These are phyloP conservation scores for Rugosomyces carneus DNA, from an alignment of 1,284 basidiomycete genomes.

Conservation along the genomic window DNA sequence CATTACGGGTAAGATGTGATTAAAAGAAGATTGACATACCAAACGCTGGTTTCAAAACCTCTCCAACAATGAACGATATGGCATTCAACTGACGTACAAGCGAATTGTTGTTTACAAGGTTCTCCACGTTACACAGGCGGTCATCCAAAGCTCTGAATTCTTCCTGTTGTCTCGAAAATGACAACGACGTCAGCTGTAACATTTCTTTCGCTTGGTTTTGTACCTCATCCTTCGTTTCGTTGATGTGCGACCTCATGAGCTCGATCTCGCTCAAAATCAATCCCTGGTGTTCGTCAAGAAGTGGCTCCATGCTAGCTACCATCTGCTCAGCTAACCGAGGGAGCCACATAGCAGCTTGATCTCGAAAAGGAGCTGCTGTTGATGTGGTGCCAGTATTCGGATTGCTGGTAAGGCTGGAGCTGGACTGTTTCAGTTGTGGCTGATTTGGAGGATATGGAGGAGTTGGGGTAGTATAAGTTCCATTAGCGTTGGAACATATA, in stretches of 20 bases:
- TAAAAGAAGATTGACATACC: too few relatives aligned
- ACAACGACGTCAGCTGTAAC: constrained; percentile 6
- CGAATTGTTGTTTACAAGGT: constrained; percentile 6
- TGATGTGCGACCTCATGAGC: constrained; percentile 1
- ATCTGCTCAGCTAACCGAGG: background rate
- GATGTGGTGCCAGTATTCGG: too few relatives aligned
- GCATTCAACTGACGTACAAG: constrained; percentile 12
- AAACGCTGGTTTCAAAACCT: constrained; percentile 12
- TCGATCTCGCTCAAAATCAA: background rate
- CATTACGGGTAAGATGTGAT: too few relatives aligned
- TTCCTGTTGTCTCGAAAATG: constrained; percentile 3
- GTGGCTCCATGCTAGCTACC: background rate
- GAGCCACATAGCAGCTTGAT: background rate
- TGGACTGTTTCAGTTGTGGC: too few relatives aligned
- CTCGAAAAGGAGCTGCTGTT: background rate
- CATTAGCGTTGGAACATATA: too few relatives aligned
- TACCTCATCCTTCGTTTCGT: constrained; percentile 5
- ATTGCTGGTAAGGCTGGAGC: too few relatives aligned
- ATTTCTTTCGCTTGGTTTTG: constrained; percentile 9
- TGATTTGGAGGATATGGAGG: too few relatives aligned
- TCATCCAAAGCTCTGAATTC: background rate
- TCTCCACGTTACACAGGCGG: constrained; percentile 14
- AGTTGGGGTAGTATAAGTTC: too few relatives aligned
- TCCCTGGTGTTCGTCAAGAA: background rate
- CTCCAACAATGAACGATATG: constrained; percentile 14